phyloP scores from a whole-genome alignment of 805 yeast genomes.

The Naumovozyma castellii region DNA sequence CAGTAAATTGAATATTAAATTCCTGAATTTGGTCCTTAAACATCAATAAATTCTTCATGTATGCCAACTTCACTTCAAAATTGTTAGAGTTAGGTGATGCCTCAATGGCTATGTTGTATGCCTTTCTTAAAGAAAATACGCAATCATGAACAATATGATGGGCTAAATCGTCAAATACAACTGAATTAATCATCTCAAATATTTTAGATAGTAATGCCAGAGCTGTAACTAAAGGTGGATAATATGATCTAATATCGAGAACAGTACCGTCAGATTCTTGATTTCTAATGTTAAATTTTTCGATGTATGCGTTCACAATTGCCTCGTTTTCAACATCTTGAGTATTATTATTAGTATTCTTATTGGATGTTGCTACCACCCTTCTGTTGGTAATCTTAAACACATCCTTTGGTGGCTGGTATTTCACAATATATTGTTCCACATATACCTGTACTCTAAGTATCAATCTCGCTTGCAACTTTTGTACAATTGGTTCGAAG shows the following conservation, averaged over 20 bases:
- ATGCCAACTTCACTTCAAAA: slow-evolving; percentile 53
- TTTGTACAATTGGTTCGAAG: slow-evolving; percentile 63
- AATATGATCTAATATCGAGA: slow-evolving; percentile 35
- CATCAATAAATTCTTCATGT: slow-evolving; percentile 61
- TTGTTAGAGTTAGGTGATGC: slow-evolving; percentile 33
- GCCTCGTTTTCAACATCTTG: slow-evolving; percentile 2
- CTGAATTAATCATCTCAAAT: slow-evolving; percentile 67
- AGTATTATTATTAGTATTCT: neutral
- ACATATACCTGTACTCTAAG: slow-evolving; percentile 69
- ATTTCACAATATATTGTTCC: slow-evolving; percentile 57
- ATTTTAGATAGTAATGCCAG: slow-evolving; percentile 64
- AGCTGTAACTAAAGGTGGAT: slow-evolving; percentile 65
- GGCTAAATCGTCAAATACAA: slow-evolving; percentile 81
- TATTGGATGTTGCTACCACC: neutral
- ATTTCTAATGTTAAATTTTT: neutral
- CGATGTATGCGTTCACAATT: slow-evolving; percentile 1
- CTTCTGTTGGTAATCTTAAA: slow-evolving; percentile 47
- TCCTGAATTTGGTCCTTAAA: slow-evolving; percentile 59
- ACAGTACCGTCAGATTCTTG: neutral
- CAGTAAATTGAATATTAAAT: slow-evolving; percentile 71
- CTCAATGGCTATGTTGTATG: slow-evolving; percentile 41
- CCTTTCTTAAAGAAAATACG: slow-evolving; percentile 49
- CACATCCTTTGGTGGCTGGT: slow-evolving; percentile 60
- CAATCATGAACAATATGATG: slow-evolving; percentile 78
- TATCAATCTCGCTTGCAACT: slow-evolving; percentile 70